phyloP scores from a whole-genome alignment of 2,329 filamentous ascomycete species.

The Fusarium albosuccineum region DNA sequence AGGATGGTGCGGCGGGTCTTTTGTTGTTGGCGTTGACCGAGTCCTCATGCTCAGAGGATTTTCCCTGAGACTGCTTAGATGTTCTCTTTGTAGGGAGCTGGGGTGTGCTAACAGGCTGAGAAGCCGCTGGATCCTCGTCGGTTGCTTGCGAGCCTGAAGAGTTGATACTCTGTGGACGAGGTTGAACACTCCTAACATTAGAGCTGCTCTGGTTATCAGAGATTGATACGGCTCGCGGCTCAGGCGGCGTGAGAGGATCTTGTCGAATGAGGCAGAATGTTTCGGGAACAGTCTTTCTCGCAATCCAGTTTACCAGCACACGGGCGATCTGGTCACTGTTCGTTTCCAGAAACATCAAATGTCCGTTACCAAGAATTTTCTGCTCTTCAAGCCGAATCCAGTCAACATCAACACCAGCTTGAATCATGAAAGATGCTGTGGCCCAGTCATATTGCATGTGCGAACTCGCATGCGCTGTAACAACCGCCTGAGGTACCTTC shows the following conservation, averaged over 20 bases:
- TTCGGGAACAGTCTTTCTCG: constrained; percentile 12
- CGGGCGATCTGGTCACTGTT: constrained; percentile 61
- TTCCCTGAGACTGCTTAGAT: neutral
- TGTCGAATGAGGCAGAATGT: neutral
- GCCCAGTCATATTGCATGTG: constrained; percentile 69
- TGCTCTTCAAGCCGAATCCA: constrained; percentile 59
- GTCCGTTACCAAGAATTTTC: constrained; percentile 66
- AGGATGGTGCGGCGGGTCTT: constrained; percentile 2
- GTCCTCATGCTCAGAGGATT: neutral
- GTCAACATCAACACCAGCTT: constrained; percentile 62
- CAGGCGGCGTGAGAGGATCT: constrained; percentile 8
- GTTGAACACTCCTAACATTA: no score
- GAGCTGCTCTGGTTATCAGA: no score
- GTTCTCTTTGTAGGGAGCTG: neutral
- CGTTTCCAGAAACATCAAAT: constrained; percentile 66
- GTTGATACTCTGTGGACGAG: neutral
- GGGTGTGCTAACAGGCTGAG: constrained; percentile 6
- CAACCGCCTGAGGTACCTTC: constrained; percentile 61
- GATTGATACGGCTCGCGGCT: neutral
- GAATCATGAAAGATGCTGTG: constrained; percentile 63
- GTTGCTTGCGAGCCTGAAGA: neutral
- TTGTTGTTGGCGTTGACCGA: constrained; percentile 10
- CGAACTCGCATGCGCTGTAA: constrained; percentile 66
- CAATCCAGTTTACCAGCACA: constrained; percentile 55
- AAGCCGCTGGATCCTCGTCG: neutral